Base-by-base conservation (phyloP, 768 basidiomycete species). In the Hericium alpestre region DNA sequence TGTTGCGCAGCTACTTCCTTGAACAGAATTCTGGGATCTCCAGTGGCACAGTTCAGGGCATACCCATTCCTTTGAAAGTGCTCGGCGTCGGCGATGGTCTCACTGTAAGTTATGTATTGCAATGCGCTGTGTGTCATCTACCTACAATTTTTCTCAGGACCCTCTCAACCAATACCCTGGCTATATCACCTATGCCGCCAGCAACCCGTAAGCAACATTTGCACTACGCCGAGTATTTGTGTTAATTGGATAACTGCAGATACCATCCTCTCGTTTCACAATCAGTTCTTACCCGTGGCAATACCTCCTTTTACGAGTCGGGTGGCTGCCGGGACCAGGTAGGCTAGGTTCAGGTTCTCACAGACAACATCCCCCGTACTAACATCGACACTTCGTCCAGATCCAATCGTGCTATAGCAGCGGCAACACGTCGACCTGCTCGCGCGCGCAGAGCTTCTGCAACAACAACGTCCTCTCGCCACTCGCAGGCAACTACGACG, bases 31-130 rank as follows among this genome's bases (percentile, higher is more conserved):
- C 74, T 27, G 80, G 74, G 11, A 83, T 86, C 51, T 71, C 73
- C 2, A 69, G 70, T 4, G 79, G 78, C 10, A 72, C 65, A 0
- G 60, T 79, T 4, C 61, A 67, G 3, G 83, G 81, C 3, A 57
- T 78, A 5, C 70, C 67, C 2, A 72, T 86, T 50, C 83, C 84
- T 60, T 74, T 86, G n/a, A 76, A 82, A 65, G 71, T 76, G 23
- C 74, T 84, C n/a, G 84, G 80, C 16, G 72, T 86, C 20, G 83
- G 84, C 16, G 74, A 86, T 63, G 82, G 82, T 11, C 66, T 84
- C 22, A 83, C 82, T 4, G 81, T 83, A 66, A 13, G 74, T 59
- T 16, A 15, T 16, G 2, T 51, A 20, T n/a, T 18, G 11, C 32
- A 41, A 50, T 15, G 15, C 50, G 38, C 10, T 16, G 5, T 18